Evolutionary conservation across 75 land plant genomes (phyloP), one percentile per base, ranked within the genome.

Genomic region (Ceratopteris richardii): DNA sequence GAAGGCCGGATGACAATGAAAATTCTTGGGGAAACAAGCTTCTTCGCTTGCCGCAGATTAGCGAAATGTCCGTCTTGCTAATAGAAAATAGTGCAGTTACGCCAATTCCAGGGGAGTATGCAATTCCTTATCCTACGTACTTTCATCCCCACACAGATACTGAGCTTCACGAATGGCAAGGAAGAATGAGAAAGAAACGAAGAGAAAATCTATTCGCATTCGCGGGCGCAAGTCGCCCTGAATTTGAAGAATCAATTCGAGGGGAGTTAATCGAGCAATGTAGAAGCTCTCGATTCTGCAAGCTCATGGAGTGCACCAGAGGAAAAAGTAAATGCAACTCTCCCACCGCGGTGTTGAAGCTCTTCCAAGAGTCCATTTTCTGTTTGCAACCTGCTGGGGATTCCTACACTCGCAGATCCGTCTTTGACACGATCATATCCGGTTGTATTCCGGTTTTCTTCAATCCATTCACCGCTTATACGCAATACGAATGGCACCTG

Each of bases 221-320:
- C 44, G 62, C 62, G 31, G 76, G 70, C 22, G 76, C 76, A 3
- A 57, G 73, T 1, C 50, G 76, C 5, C 68, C 66, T 0, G 67
- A 25, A 40, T 18, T 54, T 7, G 29, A 18, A n/a, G 16, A 31
- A 9, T 57, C 60, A 2, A 57, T 57, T 10, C 6, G 63, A 33
- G 63, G 50, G 12, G 43, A 44, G 27, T 11, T 61, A 24, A 61
- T 61, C 3, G 63, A 61, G 51, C 63, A 61, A 24, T 61, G 63
- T 25, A 19, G 11, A 22, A 24, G 5, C 2, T 46, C 63, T 37
- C 4, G 16, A 16, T 16, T 1, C 19, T 63, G 65, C 58, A 50
- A 19, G 39, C 65, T 63, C 16, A 1, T 63, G 22, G 65, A 50
- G 21, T 63, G 65, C 50, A 31, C 21, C 31, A 17, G 46, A 26